Conservation (phyloP, 1,284 basidiomycete species). For the Gymnopus androsaceus region DNA sequence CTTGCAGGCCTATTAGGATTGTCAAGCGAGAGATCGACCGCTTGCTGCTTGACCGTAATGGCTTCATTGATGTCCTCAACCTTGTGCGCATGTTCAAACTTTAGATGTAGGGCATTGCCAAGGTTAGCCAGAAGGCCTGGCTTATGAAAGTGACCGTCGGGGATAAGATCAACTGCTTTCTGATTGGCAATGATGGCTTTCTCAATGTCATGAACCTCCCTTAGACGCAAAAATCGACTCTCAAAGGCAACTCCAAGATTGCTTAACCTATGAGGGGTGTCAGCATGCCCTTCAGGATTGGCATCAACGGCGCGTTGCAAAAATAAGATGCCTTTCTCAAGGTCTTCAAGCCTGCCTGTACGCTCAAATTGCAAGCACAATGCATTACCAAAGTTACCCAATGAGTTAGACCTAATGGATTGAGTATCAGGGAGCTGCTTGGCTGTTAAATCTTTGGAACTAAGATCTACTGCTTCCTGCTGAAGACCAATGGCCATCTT, state of each 20-base stretch:
- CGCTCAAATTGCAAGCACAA: too few relatives aligned
- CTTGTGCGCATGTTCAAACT: neutral
- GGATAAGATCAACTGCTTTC: neutral
- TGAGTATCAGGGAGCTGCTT: neutral
- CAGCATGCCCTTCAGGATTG: too few relatives aligned
- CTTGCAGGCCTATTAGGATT: constrained; percentile 1
- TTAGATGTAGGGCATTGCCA: neutral
- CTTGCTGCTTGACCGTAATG: neutral
- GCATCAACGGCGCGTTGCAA: too few relatives aligned
- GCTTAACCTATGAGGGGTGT: neutral
- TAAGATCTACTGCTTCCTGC: constrained; percentile 17
- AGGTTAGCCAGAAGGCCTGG: neutral
- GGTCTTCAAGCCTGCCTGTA: too few relatives aligned
- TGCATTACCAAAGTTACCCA: too few relatives aligned
- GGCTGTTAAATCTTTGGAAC: neutral
- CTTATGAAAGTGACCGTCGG: neutral
- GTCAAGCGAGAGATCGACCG: constrained; percentile 14
- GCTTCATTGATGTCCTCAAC: neutral
- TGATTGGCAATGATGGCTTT: neutral
- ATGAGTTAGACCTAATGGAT: neutral
- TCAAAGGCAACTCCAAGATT: neutral
- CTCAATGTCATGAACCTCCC: neutral
- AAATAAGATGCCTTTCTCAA: too few relatives aligned
- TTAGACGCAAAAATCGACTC: neutral
- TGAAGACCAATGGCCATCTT: constrained; percentile 13